Conservation (phyloP, 345 rosid genomes). For the Heritiera littoralis region DNA sequence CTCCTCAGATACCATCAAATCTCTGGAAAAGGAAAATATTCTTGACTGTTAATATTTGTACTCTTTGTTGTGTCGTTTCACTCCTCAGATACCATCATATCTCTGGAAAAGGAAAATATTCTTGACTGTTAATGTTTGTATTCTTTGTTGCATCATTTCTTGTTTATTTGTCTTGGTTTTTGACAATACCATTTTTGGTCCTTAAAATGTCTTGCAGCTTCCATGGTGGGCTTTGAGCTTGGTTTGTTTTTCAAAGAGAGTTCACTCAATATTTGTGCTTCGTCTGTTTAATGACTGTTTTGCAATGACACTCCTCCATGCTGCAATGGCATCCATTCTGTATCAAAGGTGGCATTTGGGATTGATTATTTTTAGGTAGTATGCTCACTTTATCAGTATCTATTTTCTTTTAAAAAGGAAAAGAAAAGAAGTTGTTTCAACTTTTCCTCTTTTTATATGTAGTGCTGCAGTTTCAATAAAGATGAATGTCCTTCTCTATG, state of each 20-base stretch:
- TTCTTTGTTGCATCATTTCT: background rate
- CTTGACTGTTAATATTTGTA: background rate
- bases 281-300: constrained; percentile 94
- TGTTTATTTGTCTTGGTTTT: background rate
- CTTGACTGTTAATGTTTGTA: background rate
- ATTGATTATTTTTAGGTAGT: constrained; percentile 77
- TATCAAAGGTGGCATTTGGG: constrained; percentile 79
- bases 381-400: constrained; percentile 16
- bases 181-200: constrained; percentile 3
- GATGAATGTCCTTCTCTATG: constrained; percentile 93
- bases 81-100: background rate
- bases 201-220: constrained; percentile 48
- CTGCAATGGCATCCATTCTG: constrained; percentile 64
- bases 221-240: constrained; percentile 92
- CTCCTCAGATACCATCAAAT: background rate
- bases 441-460: constrained; percentile 22
- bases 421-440: constrained; percentile 20
- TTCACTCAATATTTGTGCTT: constrained; percentile 91
- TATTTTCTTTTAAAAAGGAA: constrained; percentile 12
- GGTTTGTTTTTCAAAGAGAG: constrained; percentile 85
- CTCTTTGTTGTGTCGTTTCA: background rate
- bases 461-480: constrained; percentile 88
- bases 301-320: constrained; percentile 86
- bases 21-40: background rate
- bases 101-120: background rate